Conservation (phyloP, 495 filamentous ascomycete species). For the Stereocaulon alpinum region DNA sequence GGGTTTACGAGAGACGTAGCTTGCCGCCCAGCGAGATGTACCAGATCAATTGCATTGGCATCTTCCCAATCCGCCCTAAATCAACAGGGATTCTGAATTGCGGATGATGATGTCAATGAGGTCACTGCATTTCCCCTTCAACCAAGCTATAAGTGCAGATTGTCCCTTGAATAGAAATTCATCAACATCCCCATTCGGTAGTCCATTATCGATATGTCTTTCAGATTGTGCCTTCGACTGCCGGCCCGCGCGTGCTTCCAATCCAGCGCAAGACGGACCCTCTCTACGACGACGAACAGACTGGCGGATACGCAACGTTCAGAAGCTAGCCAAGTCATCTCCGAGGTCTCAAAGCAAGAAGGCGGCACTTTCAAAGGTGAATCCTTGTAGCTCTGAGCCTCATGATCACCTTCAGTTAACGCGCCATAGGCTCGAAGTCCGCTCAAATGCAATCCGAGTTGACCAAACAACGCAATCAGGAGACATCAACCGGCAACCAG, state of each 20-base stretch:
- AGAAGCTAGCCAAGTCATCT: slow-evolving; percentile 22
- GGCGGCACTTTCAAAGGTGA: slow-evolving; percentile 26
- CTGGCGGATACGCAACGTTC: slow-evolving; percentile 9
- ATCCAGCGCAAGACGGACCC: neutral
- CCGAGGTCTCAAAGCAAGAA: slow-evolving; percentile 26
- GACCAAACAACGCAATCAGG: slow-evolving; percentile 21
- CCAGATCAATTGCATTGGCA: too few relatives aligned
- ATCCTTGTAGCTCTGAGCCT: neutral
- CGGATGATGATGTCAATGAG: neutral
- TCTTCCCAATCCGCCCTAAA: too few relatives aligned
- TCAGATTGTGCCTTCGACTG: neutral
- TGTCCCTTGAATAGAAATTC: neutral
- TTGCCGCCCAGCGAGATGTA: too few relatives aligned
- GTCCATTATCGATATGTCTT: neutral
- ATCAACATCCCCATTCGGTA: neutral
- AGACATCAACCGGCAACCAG: slow-evolving; percentile 18
- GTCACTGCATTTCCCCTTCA: neutral
- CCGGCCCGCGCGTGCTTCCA: neutral
- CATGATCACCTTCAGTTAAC: neutral
- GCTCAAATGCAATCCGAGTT: slow-evolving; percentile 29
- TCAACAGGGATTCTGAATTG: neutral
- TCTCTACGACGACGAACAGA: neutral
- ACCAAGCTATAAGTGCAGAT: neutral
- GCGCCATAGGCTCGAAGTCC: slow-evolving; percentile 21
- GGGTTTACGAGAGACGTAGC: too few relatives aligned